Percentiles rank a stretch among this genome's conserved stretches.
phyloP scores from a whole-genome alignment of 2,329 filamentous ascomycete species.

The Fusarium papillatum region DNA sequence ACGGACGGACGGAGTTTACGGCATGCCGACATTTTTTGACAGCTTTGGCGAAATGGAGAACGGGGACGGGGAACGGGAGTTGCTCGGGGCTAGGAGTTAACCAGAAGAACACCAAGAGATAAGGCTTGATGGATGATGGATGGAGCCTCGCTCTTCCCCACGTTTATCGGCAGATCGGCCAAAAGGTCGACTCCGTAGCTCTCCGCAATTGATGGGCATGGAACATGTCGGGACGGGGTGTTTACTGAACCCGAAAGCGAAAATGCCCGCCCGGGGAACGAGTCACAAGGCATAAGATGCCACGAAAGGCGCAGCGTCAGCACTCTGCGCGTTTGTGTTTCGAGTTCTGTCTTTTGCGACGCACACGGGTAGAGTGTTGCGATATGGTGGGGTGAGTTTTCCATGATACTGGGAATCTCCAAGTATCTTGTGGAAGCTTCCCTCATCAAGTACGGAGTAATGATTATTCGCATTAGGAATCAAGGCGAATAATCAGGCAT shows the following conservation, averaged over 20 bases:
- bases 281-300: slow-evolving; percentile 19
- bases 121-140: background rate
- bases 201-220: slow-evolving; percentile 18
- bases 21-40: background rate
- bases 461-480: slow-evolving; percentile 38
- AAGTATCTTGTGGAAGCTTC: slow-evolving; percentile 30
- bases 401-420: background rate
- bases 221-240: slow-evolving; percentile 28
- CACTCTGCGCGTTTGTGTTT: background rate
- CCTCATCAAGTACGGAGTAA: background rate
- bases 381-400: background rate
- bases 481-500: slow-evolving; percentile 22
- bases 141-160: slow-evolving; percentile 17
- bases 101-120: background rate
- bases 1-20: slow-evolving; percentile 29
- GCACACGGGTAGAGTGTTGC: background rate
- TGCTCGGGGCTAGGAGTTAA: slow-evolving; percentile 35
- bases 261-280: slow-evolving; percentile 25
- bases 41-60: background rate
- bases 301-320: background rate
- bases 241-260: slow-evolving; percentile 35
- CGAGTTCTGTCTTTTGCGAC: background rate
- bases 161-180: slow-evolving; percentile 36
- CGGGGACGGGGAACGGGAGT: slow-evolving; percentile 13
- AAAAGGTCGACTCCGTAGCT: slow-evolving; percentile 23